Base-by-base conservation (phyloP, 2,329 filamentous ascomycete genomes). In the Dactylonectria estremocensis region DNA sequence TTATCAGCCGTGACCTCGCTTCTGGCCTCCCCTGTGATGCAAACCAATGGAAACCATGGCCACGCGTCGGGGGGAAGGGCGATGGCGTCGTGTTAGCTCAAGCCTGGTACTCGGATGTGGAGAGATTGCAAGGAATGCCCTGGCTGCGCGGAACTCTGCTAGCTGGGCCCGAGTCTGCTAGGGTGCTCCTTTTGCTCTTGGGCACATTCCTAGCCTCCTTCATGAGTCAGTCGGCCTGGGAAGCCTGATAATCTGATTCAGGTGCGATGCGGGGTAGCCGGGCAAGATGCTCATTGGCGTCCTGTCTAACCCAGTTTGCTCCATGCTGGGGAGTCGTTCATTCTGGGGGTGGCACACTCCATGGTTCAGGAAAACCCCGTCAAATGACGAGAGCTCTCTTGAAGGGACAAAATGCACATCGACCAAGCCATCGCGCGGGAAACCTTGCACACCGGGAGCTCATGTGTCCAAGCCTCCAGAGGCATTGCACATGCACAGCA, bases 171-270 rank as follows among this genome's bases (percentile, higher is more conserved):
- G 46, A 31, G 24, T 28, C 24, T 28, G 24, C 4, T 28, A 28
- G 24, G 24, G 24, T 7, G 7, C 24, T 28, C 24, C 24, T 28
- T 28, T 28, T 52, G n/a, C 49, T 35, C 50, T 43, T 2, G 45
- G 37, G 49, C 24, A 18, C 50, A 22, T 31, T 61, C 45, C 37
- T 64, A 49, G 50, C 63, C 56, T 55, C 31, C 56, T 43, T 33
- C 56, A 65, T 61, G 56, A 66, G 57, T 66, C 57, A 61, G 57
- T 55, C 35, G 50, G 46, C 35, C 45, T 31, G 52, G 37, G 53
- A 52, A n/a, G 52, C 50, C 50, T 66, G 63, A 66, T 66, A n/a
- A 46, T 45, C 57, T 66, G 63, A 66, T 66, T 66, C 63, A 66
- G 50, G 31, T 35, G 50, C 5, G 50, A 35, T 52, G 63, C 50